Conservation (phyloP, 495 filamentous ascomycete species). For the Penicillium longicatenatum region DNA sequence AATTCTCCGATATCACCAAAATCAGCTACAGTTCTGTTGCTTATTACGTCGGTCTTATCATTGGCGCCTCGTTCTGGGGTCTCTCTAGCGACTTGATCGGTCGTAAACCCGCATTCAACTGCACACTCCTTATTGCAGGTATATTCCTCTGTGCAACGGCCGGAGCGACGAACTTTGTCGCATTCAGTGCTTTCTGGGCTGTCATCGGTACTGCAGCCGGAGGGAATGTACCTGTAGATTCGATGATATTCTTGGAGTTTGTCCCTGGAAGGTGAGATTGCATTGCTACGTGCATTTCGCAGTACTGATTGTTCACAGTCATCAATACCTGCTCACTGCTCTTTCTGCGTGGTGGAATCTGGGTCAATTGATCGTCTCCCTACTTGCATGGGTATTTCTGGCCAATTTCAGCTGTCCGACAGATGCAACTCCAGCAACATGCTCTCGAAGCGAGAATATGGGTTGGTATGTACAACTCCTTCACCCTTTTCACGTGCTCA, state of each 20-base stretch:
- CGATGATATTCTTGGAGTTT: conserved; percentile 37
- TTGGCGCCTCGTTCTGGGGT: conserved; percentile 40
- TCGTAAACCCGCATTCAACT: conserved; percentile 35
- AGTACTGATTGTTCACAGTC: conserved; percentile 16
- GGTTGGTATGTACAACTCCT: conserved; percentile 27
- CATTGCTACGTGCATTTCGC: not conserved
- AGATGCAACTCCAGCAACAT: conserved; percentile 28
- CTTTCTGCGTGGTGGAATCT: conserved; percentile 41
- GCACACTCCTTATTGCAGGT: conserved; percentile 30
- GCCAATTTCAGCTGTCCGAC: conserved; percentile 37
- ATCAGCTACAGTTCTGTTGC: conserved; percentile 41
- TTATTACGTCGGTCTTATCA: conserved; percentile 38
- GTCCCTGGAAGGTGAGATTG: conserved; percentile 28
- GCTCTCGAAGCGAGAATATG: conserved; percentile 32
- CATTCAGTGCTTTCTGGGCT: conserved; percentile 38
- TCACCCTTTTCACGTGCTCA: not conserved
- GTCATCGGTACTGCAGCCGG: conserved; percentile 37
- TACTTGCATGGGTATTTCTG: conserved; percentile 37
- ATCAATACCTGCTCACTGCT: conserved; percentile 35
- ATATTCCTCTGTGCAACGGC: conserved; percentile 33
- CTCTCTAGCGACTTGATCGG: conserved; percentile 36
- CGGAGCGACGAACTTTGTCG: conserved; percentile 33
- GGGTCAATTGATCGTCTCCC: conserved; percentile 33
- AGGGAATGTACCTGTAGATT: conserved; percentile 38
- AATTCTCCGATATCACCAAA: conserved; percentile 29